phyloP scores from a whole-genome alignment of 192 early-diverging fungal genomes.

The Chytriomyces sp. region DNA sequence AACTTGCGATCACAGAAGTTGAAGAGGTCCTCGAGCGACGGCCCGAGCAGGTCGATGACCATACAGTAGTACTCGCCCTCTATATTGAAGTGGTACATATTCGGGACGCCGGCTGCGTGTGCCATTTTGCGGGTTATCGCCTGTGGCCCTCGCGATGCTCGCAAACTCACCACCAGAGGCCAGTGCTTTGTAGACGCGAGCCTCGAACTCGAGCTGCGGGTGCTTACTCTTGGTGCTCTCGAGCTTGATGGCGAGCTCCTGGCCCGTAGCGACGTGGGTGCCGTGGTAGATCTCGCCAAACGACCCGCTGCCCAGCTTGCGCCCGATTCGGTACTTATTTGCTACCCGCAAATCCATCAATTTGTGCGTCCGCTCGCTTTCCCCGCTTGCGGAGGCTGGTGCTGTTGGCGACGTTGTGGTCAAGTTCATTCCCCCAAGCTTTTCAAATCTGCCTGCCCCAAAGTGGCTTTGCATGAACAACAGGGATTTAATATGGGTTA shows the following conservation, averaged over 20 bases:
- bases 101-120: slow-evolving; percentile 74
- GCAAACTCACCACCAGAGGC: slow-evolving; percentile 76
- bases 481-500: too few species aligned
- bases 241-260: slow-evolving; percentile 98
- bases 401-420: too few species aligned
- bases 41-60: slow-evolving; percentile 65
- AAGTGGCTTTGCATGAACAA: too few species aligned
- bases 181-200: slow-evolving; percentile 93
- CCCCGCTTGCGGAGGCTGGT: too few species aligned
- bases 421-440: too few species aligned
- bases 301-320: slow-evolving; percentile 95
- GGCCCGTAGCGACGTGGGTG: slow-evolving; percentile 84
- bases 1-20: slow-evolving; percentile 66
- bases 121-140: too few species aligned
- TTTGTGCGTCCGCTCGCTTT: slow-evolving; percentile 14
- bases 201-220: slow-evolving; percentile 96
- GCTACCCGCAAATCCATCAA: slow-evolving; percentile 70
- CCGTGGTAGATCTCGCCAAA: slow-evolving; percentile 98
- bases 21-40: slow-evolving; percentile 61
- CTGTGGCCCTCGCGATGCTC: too few species aligned
- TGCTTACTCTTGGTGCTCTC: slow-evolving; percentile 95
- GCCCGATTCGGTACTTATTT: slow-evolving; percentile 91
- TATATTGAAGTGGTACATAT: slow-evolving; percentile 85
- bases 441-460: too few species aligned
- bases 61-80: slow-evolving; percentile 65